phyloP scores from a whole-genome alignment of 2,329 filamentous ascomycete species.

The Cordyceps javanica region DNA sequence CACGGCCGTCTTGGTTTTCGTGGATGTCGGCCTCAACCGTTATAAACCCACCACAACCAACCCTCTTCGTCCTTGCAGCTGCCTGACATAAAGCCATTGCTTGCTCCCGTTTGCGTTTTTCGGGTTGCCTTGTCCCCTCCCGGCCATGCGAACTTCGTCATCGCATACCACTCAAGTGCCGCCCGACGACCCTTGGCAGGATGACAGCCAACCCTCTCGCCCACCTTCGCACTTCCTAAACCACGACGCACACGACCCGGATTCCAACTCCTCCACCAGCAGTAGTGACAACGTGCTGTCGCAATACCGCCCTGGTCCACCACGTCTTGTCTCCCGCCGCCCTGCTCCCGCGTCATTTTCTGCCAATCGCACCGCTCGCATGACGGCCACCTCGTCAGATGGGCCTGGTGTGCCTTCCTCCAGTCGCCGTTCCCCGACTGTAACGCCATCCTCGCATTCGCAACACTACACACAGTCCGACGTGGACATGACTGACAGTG shows the following conservation, averaged over 20 bases:
- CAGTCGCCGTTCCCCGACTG: not conserved
- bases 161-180: not conserved
- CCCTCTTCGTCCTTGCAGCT: not conserved
- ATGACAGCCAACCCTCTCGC: not conserved
- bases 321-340: not conserved
- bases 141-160: conserved; percentile 17
- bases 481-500: conserved; percentile 12
- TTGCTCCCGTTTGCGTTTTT: not conserved
- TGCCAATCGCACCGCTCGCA: not conserved
- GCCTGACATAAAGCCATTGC: conserved; percentile 2
- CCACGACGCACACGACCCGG: not conserved
- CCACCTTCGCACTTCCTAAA: not conserved
- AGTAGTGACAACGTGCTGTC: not conserved
- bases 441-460: not conserved
- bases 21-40: not conserved
- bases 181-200: conserved; percentile 1
- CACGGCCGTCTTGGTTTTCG: not conserved
- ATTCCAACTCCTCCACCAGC: not conserved
- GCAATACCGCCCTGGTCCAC: not conserved
- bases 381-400: not conserved
- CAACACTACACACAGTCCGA: conserved; percentile 17
- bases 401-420: not conserved
- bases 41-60: not conserved
- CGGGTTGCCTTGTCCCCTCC: conserved; percentile 16
- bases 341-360: not conserved